Percentiles rank a stretch among this genome's conserved stretches.
Evolutionary conservation across 768 basidiomycete species (phyloP).

Genomic region (Boletus patriciae): DNA sequence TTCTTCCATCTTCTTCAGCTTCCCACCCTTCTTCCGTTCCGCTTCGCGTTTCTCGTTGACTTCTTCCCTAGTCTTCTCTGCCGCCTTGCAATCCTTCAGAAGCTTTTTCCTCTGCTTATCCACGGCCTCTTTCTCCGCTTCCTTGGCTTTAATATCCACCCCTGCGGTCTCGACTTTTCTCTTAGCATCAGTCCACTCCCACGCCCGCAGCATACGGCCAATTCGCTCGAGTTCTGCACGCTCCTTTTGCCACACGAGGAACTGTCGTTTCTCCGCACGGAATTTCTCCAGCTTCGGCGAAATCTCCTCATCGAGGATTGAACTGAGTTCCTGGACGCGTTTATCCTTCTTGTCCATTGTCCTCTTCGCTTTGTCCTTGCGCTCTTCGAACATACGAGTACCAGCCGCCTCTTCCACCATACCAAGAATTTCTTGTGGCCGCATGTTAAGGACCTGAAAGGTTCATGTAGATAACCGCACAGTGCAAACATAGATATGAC

Average conservation of each 20-base stretch:
- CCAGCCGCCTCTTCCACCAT: conserved; percentile 99
- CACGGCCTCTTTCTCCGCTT: conserved; percentile 46
- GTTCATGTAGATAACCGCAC: background rate
- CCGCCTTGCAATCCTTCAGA: conserved; percentile 53
- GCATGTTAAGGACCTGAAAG: conserved; percentile 85
- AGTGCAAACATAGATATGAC: conserved; percentile 6
- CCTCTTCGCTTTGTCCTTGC: conserved; percentile 93
- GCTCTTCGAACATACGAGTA: conserved; percentile 98
- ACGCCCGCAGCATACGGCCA: conserved; percentile 77
- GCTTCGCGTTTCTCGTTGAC: conserved; percentile 78
- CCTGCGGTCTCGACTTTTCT: conserved; percentile 55
- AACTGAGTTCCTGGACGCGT: conserved; percentile 84
- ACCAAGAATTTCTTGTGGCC: conserved; percentile 93
- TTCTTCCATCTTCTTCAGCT: conserved; percentile 82
- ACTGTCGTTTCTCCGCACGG: conserved; percentile 84
- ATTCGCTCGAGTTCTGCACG: conserved; percentile 85
- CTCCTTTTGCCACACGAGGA: conserved; percentile 87
- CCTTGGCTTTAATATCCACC: conserved; percentile 51
- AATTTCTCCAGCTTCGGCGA: conserved; percentile 92
- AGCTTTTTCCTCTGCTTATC: conserved; percentile 52
- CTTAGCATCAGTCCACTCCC: conserved; percentile 76
- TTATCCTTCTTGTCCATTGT: conserved; percentile 98
- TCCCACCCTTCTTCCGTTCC: conserved; percentile 92
- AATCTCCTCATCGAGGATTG: conserved; percentile 84
- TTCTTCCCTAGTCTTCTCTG: conserved; percentile 63